Evolutionary conservation across 805 yeast genomes (phyloP).

Genomic region (Huiozyma sinensis): DNA sequence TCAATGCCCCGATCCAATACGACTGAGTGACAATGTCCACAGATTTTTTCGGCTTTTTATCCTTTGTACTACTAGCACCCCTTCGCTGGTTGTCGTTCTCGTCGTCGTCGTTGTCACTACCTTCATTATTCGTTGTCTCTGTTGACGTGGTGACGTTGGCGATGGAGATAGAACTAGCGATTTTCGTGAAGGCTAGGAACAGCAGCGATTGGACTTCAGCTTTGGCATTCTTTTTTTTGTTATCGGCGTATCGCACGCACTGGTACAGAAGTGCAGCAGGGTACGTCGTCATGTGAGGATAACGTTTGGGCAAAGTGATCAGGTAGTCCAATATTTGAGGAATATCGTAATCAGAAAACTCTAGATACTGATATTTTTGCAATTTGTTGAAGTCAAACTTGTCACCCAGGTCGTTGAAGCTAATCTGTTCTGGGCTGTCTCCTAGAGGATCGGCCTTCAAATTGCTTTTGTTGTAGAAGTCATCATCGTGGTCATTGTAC

Average conservation of each 20-base stretch:
- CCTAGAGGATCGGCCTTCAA: constrained; percentile 1
- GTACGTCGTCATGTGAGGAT: constrained; percentile 35
- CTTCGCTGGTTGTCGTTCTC: neutral
- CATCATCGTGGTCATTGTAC: constrained; percentile 3
- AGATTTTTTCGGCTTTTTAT: constrained; percentile 4
- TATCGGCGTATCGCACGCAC: constrained; percentile 57
- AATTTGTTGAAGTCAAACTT: constrained; percentile 47
- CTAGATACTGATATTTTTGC: constrained; percentile 47
- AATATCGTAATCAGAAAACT: constrained; percentile 51
- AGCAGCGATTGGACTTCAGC: constrained; percentile 49
- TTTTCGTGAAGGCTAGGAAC: constrained; percentile 49
- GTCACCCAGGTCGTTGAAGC: neutral
- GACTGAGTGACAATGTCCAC: constrained; percentile 65
- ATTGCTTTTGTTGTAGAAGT: constrained; percentile 3
- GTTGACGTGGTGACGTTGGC: constrained; percentile 2
- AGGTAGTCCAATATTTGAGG: constrained; percentile 65
- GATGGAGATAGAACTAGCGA: constrained; percentile 43
- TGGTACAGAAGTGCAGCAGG: constrained; percentile 67
- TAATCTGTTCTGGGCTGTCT: neutral
- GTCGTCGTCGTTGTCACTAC: constrained; percentile 25
- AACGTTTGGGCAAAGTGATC: constrained; percentile 45
- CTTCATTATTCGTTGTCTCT: neutral
- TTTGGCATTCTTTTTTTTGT: constrained; percentile 39
- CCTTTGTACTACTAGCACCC: neutral
- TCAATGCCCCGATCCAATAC: constrained; percentile 80